phyloP scores from a whole-genome alignment of 148 eudicot species.

The Camellia sinensis region DNA sequence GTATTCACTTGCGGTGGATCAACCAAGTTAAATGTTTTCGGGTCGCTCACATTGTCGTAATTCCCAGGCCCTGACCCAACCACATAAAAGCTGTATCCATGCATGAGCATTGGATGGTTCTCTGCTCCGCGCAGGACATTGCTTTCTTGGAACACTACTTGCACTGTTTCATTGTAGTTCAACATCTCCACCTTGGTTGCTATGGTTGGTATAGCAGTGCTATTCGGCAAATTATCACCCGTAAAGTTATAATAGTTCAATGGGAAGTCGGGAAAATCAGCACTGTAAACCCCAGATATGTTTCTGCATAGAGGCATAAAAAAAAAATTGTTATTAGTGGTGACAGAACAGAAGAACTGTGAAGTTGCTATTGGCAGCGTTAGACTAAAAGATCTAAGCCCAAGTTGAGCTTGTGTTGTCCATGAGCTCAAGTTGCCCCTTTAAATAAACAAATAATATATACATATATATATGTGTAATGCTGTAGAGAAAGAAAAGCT shows the following conservation, averaged over 20 bases:
- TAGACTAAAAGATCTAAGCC: too few species aligned
- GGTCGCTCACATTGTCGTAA: neutral
- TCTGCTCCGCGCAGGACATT: neutral
- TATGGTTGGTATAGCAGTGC: neutral
- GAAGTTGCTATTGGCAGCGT: too few species aligned
- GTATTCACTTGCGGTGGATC: slow-evolving; percentile 12
- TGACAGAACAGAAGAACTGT: too few species aligned
- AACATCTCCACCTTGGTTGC: slow-evolving; percentile 2
- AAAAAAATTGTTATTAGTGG: too few species aligned
- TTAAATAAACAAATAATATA: too few species aligned
- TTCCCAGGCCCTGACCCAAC: slow-evolving; percentile 1
- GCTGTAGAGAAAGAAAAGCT: too few species aligned
- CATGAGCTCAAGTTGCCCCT: too few species aligned
- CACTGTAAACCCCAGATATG: neutral
- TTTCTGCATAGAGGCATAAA: neutral
- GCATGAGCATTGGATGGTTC: slow-evolving; percentile 9
- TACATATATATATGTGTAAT: too few species aligned
- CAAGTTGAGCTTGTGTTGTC: too few species aligned
- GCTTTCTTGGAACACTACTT: slow-evolving; percentile 1
- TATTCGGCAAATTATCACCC: neutral
- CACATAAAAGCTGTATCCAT: slow-evolving; percentile 6
- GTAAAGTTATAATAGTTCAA: neutral
- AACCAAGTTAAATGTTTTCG: neutral
- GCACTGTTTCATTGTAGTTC: neutral
- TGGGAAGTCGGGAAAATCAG: neutral